A percentile compares a stretch with the other conserved stretches of the same genome.
Evolutionary conservation across 192 early-diverging fungal genomes (phyloP).

Genomic region (Backusella morwellensis): DNA sequence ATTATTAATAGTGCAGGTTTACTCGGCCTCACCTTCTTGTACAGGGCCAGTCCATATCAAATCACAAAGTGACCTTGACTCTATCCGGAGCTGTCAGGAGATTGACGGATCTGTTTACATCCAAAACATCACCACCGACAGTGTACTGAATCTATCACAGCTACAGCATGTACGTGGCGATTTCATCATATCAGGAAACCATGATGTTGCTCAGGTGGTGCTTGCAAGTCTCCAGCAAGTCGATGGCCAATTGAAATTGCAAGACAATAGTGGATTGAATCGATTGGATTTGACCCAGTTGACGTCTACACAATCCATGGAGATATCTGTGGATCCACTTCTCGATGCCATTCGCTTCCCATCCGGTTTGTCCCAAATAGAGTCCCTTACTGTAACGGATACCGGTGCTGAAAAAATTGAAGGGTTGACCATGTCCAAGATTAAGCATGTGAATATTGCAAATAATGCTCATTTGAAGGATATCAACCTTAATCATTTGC

Average conservation of each 20-base stretch:
- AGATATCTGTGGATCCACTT: constrained; percentile 15
- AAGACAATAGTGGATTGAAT: constrained; percentile 12
- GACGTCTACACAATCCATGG: constrained; percentile 12
- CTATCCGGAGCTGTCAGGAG: neutral
- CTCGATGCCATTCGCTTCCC: constrained; percentile 26
- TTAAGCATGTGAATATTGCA: constrained; percentile 17
- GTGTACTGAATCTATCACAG: constrained; percentile 7
- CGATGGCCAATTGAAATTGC: constrained; percentile 7
- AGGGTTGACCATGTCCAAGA: constrained; percentile 12
- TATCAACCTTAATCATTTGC: constrained; percentile 13
- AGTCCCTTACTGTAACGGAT: constrained; percentile 27
- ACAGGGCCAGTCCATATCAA: neutral
- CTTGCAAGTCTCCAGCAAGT: constrained; percentile 22
- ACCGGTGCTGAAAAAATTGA: constrained; percentile 20
- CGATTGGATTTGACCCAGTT: constrained; percentile 21
- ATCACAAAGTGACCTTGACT: neutral
- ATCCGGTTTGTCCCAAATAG: constrained; percentile 26
- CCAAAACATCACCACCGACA: neutral
- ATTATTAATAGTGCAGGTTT: neutral
- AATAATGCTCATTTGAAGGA: constrained; percentile 30
- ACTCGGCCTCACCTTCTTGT: neutral
- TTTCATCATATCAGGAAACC: constrained; percentile 10
- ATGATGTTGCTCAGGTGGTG: constrained; percentile 9
- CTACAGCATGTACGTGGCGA: constrained; percentile 19
- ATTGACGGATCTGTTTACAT: constrained; percentile 15